Evolutionary conservation across 2,329 filamentous ascomycete species (phyloP), one percentile per base, ranked within the genome.

Genomic region (Fusarium sp.): DNA sequence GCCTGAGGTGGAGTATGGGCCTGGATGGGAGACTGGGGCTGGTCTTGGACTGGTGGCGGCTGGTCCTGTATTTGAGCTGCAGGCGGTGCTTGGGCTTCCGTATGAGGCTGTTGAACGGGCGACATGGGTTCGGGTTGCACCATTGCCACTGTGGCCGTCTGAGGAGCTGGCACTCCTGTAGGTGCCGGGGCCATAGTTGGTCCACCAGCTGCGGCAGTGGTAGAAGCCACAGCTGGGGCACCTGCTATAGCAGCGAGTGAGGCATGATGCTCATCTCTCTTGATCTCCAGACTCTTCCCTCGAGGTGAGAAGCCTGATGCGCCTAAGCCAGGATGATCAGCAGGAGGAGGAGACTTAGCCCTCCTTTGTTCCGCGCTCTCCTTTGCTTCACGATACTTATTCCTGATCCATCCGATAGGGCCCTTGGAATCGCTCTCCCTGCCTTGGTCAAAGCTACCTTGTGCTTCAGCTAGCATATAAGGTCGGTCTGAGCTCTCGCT

Each of bases 371-470:
- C 86, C 1, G 80, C 83, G 41, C 79, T 86, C 67, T 88, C 86
- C 75, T 87, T 88, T 52, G 84, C 84, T 72, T 87, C 86, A 28
- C 86, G 84, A 74, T 88, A 87, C 74, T 89, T 89, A 76, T 80
- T 85, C 74, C 83, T 87, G 68, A 89, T 85, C 86, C 87, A 88
- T 45, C 83, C 83, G 9, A 88, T 80, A 10, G 87, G 80, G 4
- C 85, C 85, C 69, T 82, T 85, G 6, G 79, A 64, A 34, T 87
- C 85, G 59, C 76, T 82, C 4, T 86, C 83, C 52, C 76, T 80
- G 49, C 73, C 78, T 31, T 74, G 70, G n/a, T 83, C 82, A 23
- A 79, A 75, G 34, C 72, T 77, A 7, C 74, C 75, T 18, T 80
- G 80, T 16, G 73, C 79, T 37, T 86, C 84, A 3, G 78, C 76